Base-by-base conservation (phyloP, 768 basidiomycete genomes). In the Psilocybe tampanensis region DNA sequence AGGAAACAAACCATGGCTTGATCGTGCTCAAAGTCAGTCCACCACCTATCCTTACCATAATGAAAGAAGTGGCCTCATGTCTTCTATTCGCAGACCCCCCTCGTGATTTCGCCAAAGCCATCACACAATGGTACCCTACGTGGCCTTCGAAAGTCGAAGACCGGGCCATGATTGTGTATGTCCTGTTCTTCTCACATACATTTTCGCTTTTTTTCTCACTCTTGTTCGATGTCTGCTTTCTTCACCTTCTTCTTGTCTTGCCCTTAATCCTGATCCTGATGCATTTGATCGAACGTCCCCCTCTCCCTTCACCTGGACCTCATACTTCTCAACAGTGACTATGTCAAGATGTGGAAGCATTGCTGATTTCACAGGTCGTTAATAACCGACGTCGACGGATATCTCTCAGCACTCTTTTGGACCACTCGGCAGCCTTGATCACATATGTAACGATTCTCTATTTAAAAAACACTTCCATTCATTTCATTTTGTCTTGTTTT, bases 1-100 rank as follows among this genome's bases (percentile, higher is more conserved):
- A 43, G 92, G 92, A 17, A 76, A 80, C 66, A 93, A 93, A 71
- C 91, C 91, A 3, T 93, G 90, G 91, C 77, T 86, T 29, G 86
- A 93, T 67, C 73, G 73, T 17, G 81, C 84, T 34, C 72, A 64
- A 55, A 78, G 81, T 85, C 60, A 53, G 80, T 74, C 19, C 49
- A 57, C 12, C 56, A 41, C 43, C 11, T 41, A n/a, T 52, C 21
- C 54, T n/a, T n/a, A n/a, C n/a, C 36, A 17, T 26, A 23, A 29
- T 39, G 13, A 4, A 39, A 39, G 13, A 39, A n/a, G 13, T 13
- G 4, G 3, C n/a, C 36, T 39, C 12, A 15, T n/a, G 6, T 15
- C 36, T 29, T 29, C 29, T 4, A 39, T 39, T 13, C 36, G 15
- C 53, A 85, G 83, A 80, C 56, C 87, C 90, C 1, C 83, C 86